Evolutionary conservation across 257 asterid species (phyloP), one percentile per base, ranked within the genome.

Genomic region (Cordia subcordata): DNA sequence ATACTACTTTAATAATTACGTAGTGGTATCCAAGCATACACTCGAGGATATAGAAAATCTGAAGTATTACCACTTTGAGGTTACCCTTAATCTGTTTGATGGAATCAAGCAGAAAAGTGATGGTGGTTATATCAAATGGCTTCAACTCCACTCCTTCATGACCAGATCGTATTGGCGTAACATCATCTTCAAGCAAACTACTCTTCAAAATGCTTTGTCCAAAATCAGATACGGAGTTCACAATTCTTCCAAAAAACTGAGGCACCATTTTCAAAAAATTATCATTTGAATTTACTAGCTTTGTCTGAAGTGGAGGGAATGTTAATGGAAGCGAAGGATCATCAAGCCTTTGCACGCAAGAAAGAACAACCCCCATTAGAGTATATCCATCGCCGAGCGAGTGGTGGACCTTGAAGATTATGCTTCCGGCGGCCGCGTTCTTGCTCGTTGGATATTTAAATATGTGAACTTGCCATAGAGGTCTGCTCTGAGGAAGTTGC

Each of bases 311-410:
- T 11, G 54, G 32, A 14, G 77, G 82, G 53, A 77, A 70, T 17
- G 68, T 70, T 15, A 77, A 32, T 0, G 82, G 82, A 13, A 77
- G 74, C 3, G 74, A 67, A 53, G 82, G 72, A 38, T 77, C 57
- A 45, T 73, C 82, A 8, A 61, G 63, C 8, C 82, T 73, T 70
- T 73, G 77, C n/a, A 77, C 38, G 42, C 79, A 70, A 27, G 75
- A 77, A n/a, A 77, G 77, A 8, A 77, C n/a, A n/a, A n/a, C n/a
- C n/a, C n/a, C n/a, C n/a, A n/a, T n/a, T n/a, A n/a, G n/a, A n/a
- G n/a, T 72, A 39, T 69, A 77, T 0, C 82, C 82, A 61, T 77
- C 82, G n/a, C 82, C 82, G 8, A 77, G 61, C 64, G 75, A 57
- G 47, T 77, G 82, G 12, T 77, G 79, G 53, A 77, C 75, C 47